These are phyloP conservation scores for Drechslera avenae DNA, from an alignment of 2,329 filamentous ascomycete species.

Conservation along the genomic window DNA sequence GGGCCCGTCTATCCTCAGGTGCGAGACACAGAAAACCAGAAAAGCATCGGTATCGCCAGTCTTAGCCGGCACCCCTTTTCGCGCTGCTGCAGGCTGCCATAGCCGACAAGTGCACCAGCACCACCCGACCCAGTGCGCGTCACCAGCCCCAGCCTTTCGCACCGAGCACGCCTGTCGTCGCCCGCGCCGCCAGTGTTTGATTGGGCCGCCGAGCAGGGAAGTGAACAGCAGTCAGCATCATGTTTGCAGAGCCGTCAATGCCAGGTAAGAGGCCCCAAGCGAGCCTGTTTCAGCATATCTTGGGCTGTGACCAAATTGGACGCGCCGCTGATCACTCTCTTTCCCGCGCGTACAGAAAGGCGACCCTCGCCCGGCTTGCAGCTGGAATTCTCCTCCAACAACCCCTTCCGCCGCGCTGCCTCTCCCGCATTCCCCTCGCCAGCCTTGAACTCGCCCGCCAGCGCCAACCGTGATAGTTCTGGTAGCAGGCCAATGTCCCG, in stretches of 20 bases:
- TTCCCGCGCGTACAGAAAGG: slow-evolving; percentile 44
- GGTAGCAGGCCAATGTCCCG: slow-evolving; percentile 71
- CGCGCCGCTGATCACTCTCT: slow-evolving; percentile 33
- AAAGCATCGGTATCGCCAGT: slow-evolving; percentile 40
- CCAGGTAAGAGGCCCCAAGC: slow-evolving; percentile 45
- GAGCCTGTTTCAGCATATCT: slow-evolving; percentile 42
- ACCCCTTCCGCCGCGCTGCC: slow-evolving; percentile 74
- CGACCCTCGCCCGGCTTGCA: slow-evolving; percentile 61
- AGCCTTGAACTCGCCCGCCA: slow-evolving; percentile 43
- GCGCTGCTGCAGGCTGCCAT: slow-evolving; percentile 7
- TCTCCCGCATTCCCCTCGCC: slow-evolving; percentile 57
- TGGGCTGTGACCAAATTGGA: slow-evolving; percentile 39
- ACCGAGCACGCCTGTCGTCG: slow-evolving; percentile 22
- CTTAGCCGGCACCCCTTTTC: slow-evolving; percentile 31
- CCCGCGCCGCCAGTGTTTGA: slow-evolving; percentile 37
- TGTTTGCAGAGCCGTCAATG: slow-evolving; percentile 51
- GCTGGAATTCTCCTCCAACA: slow-evolving; percentile 74
- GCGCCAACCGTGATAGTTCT: slow-evolving; percentile 53
- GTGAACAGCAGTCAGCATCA: slow-evolving; percentile 42
- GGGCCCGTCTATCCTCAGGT: slow-evolving; percentile 24
- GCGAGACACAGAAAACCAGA: slow-evolving; percentile 25
- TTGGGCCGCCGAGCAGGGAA: slow-evolving; percentile 43
- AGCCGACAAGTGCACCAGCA: slow-evolving; percentile 20
- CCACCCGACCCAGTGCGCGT: slow-evolving; percentile 28
- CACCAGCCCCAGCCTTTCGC: slow-evolving; percentile 24